Conservation (phyloP, 2,329 filamentous ascomycete genomes). For the Leptographium lundbergii region DNA sequence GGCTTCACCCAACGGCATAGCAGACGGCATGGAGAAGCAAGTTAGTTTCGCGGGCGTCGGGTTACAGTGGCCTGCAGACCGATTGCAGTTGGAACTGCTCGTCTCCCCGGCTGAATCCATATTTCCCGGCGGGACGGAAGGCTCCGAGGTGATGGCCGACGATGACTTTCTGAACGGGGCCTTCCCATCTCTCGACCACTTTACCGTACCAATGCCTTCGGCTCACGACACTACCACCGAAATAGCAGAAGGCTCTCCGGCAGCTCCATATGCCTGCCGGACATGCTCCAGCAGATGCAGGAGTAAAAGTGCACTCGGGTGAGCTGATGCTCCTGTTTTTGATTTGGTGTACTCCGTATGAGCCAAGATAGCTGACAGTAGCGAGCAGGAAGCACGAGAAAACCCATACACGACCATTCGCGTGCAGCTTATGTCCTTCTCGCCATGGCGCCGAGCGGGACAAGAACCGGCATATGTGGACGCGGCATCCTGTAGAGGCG, state of each 20-base stretch:
- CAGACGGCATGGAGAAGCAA: neutral
- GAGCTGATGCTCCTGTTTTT: neutral
- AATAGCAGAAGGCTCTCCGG: neutral
- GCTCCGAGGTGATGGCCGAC: neutral
- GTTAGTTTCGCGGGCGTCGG: neutral
- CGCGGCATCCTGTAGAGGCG: neutral
- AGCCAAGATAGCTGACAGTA: neutral
- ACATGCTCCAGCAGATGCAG: neutral
- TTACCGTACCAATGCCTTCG: neutral
- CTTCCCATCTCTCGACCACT: neutral
- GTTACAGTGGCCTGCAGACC: too few relatives aligned
- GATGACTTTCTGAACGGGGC: neutral
- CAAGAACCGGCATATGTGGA: neutral
- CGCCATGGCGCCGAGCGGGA: neutral
- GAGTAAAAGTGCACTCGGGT: neutral
- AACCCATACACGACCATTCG: neutral
- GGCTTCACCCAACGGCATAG: neutral
- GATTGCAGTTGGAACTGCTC: neutral
- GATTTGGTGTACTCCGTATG: neutral
- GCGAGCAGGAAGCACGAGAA: neutral
- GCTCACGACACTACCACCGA: neutral
- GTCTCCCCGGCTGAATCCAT: neutral
- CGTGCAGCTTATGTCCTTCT: neutral
- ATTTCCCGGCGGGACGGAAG: neutral
- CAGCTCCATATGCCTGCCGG: neutral